A percentile compares a stretch with the other conserved stretches of the same genome.
phyloP scores from a whole-genome alignment of 768 basidiomycete species.

The Ramaria sp. region DNA sequence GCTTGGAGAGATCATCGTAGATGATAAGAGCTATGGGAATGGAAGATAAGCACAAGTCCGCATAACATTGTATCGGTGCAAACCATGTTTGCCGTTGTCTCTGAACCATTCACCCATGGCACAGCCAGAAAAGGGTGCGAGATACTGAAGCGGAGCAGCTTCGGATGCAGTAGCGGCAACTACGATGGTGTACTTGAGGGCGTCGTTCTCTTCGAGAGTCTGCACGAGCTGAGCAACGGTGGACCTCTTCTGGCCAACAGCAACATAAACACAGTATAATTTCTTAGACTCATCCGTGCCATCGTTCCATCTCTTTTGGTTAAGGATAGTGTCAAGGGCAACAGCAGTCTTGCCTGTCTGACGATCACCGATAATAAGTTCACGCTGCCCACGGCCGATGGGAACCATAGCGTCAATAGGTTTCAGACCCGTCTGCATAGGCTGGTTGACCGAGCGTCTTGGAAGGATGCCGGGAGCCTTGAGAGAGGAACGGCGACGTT shows the following conservation, averaged over 20 bases:
- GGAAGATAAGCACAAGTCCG: conserved; percentile 8
- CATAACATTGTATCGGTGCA: conserved; percentile 15
- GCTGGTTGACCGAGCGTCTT: conserved; percentile 98
- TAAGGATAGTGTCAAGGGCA: conserved; percentile 99
- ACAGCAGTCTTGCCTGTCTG: conserved; percentile 99
- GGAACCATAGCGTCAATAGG: conserved; percentile 99
- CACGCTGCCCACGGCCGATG: conserved; percentile 99
- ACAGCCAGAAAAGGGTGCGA: conserved; percentile 99
- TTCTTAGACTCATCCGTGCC: conserved; percentile 95
- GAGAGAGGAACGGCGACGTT: conserved; percentile 93
- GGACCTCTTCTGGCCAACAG: conserved; percentile 98
- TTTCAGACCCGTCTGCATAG: conserved; percentile 99
- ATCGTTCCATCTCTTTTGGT: conserved; percentile 99
- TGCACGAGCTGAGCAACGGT: conserved; percentile 99
- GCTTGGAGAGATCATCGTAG: conserved; percentile 99
- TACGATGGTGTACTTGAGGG: conserved; percentile 99
- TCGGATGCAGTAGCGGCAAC: conserved; percentile 99
- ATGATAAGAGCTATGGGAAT: conserved; percentile 72
- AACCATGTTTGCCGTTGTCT: conserved; percentile 99
- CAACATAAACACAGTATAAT: conserved; percentile 99
- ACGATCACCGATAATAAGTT: conserved; percentile 99
- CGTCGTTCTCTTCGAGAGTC: conserved; percentile 99
- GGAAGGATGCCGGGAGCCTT: conserved; percentile 99
- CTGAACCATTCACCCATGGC: conserved; percentile 99
- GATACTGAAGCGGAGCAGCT: conserved; percentile 98